phyloP scores from a whole-genome alignment of 192 early-diverging fungal species.

The Glomus cerebriforme region DNA sequence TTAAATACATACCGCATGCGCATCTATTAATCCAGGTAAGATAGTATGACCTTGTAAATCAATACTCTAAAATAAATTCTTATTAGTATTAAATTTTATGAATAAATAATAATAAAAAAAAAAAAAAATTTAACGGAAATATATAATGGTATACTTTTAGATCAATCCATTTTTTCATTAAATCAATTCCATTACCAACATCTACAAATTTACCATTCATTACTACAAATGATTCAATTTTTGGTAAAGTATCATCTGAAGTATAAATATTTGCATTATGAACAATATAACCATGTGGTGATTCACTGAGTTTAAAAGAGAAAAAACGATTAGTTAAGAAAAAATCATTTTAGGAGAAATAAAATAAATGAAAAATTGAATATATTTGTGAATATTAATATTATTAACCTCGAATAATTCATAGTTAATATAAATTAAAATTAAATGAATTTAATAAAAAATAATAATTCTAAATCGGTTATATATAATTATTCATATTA shows the following conservation, averaged over 20 bases:
- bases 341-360: no score
- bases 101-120: not conserved
- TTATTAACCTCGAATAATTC: no score
- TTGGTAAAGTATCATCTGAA: constrained; percentile 35
- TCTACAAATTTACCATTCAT: constrained; percentile 42
- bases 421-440: no score
- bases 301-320: not conserved
- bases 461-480: no score
- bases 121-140: not conserved
- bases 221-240: constrained; percentile 42
- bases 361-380: no score
- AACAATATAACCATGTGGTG: constrained; percentile 35
- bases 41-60: constrained; percentile 37
- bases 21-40: constrained; percentile 55
- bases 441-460: no score
- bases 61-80: constrained; percentile 19
- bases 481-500: no score
- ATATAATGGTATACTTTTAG: not conserved
- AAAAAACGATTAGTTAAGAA: no score
- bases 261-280: constrained; percentile 48
- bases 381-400: no score
- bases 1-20: constrained; percentile 49
- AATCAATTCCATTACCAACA: constrained; percentile 35
- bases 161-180: constrained; percentile 23
- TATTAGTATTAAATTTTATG: not conserved